These are phyloP conservation scores for Kitagawia praeruptora DNA, from an alignment of 129 eudicot species.

Conservation along the genomic window DNA sequence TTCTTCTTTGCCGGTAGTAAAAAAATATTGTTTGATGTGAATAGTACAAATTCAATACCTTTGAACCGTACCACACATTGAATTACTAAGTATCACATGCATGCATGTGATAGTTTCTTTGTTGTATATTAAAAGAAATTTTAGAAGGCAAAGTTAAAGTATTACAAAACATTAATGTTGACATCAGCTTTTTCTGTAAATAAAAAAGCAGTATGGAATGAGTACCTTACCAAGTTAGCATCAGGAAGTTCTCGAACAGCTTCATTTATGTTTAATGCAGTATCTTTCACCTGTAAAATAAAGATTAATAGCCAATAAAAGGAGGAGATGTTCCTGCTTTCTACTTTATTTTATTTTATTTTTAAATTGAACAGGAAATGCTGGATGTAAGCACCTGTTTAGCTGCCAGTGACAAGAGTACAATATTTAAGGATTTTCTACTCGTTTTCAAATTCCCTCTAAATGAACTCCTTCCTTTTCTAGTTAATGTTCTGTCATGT, in stretches of 20 bases:
- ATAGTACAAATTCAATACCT: background rate
- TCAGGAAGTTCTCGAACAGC: slow-evolving; percentile 99
- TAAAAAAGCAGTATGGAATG: slow-evolving; percentile 25
- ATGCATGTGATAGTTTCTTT: background rate
- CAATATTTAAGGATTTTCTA: background rate
- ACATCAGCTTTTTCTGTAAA: slow-evolving; percentile 4
- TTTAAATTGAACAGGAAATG: no score
- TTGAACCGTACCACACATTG: background rate
- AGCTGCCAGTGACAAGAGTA: background rate
- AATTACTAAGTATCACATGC: background rate
- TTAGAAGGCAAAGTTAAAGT: background rate
- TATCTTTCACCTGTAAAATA: slow-evolving; percentile 75
- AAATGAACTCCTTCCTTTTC: background rate
- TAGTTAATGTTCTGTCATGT: background rate
- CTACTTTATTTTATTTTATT: no score
- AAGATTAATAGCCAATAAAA: background rate
- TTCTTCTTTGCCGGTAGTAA: background rate
- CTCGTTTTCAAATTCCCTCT: background rate
- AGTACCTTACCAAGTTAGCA: slow-evolving; percentile 99
- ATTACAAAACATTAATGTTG: background rate
- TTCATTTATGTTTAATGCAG: slow-evolving; percentile 90
- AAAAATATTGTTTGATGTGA: background rate
- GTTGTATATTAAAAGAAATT: background rate
- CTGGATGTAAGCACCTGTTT: background rate
- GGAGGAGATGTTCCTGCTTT: background rate